These are phyloP conservation scores for Claviceps sp. DNA, from an alignment of 2,329 filamentous ascomycete species.

Conservation along the genomic window DNA sequence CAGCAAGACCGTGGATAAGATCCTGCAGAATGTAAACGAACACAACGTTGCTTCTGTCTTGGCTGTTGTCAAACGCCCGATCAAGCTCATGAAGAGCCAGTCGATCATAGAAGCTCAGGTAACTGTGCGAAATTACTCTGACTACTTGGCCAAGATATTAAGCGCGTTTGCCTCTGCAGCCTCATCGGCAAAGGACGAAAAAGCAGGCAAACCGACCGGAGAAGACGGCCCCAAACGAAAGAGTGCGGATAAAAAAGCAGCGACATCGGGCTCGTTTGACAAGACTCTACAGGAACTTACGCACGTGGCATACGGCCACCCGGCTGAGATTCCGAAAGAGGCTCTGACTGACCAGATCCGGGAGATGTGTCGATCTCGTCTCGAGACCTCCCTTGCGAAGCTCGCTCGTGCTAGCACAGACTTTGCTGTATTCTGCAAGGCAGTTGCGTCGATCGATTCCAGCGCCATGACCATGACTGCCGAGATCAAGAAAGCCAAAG, in stretches of 20 bases:
- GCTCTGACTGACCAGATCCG: conserved; percentile 37
- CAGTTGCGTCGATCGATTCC: conserved; percentile 39
- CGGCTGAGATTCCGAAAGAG: conserved; percentile 26
- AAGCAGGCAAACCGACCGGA: background rate
- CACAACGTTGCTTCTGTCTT: conserved; percentile 42
- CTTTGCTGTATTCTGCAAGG: conserved; percentile 38
- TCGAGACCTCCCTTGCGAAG: conserved; percentile 45
- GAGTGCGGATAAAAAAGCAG: conserved; percentile 16
- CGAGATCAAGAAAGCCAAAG: conserved; percentile 37
- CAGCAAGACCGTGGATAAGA: conserved; percentile 68
- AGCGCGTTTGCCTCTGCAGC: conserved; percentile 20
- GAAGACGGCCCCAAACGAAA: conserved; percentile 5
- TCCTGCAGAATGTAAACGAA: conserved; percentile 47
- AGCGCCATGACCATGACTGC: conserved; percentile 41
- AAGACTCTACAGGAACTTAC: conserved; percentile 38
- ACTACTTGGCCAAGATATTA: conserved; percentile 40
- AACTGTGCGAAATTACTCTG: conserved; percentile 34
- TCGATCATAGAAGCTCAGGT: conserved; percentile 16
- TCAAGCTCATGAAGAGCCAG: conserved; percentile 16
- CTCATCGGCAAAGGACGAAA: conserved; percentile 1
- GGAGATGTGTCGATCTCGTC: conserved; percentile 40
- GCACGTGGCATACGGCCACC: conserved; percentile 39
- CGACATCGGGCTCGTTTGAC: conserved; percentile 15
- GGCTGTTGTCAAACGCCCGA: conserved; percentile 31
- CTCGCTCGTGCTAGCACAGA: conserved; percentile 40